phyloP scores from a whole-genome alignment of 495 filamentous ascomycete species.

The Umbilicaria muhlenbergii region DNA sequence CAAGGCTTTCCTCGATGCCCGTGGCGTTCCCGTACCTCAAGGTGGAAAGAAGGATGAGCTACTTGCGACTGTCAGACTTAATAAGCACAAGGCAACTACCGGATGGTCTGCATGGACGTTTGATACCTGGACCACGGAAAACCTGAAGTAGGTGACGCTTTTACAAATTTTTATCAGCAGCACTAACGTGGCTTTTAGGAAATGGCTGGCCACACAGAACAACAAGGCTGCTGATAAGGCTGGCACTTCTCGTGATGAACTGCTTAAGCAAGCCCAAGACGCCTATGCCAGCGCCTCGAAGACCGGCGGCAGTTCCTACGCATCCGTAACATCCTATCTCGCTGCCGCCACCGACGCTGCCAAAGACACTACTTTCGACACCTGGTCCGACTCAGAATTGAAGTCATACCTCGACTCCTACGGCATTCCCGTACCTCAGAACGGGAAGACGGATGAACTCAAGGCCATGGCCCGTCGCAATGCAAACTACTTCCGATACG shows the following conservation, averaged over 20 bases:
- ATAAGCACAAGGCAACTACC: constrained; percentile 55
- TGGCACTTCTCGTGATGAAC: constrained; percentile 53
- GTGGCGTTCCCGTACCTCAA: constrained; percentile 55
- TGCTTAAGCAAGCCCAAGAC: constrained; percentile 54
- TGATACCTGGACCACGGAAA: constrained; percentile 66
- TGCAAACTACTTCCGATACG: constrained; percentile 62
- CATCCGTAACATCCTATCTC: constrained; percentile 60
- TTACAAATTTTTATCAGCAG: constrained; percentile 1
- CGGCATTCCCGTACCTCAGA: constrained; percentile 58
- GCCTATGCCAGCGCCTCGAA: constrained; percentile 56
- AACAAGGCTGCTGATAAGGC: constrained; percentile 50
- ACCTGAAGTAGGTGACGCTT: constrained; percentile 40
- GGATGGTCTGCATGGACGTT: constrained; percentile 71
- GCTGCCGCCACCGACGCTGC: constrained; percentile 49
- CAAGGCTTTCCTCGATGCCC: constrained; percentile 51
- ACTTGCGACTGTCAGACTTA: constrained; percentile 53
- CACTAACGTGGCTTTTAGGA: constrained; percentile 24
- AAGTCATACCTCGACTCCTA: constrained; percentile 73
- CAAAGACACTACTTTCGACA: constrained; percentile 59
- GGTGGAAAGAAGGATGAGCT: constrained; percentile 65
- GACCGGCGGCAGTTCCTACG: constrained; percentile 49
- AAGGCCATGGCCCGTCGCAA: constrained; percentile 54
- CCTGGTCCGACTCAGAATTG: constrained; percentile 68
- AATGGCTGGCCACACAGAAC: constrained; percentile 53
- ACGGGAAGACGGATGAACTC: constrained; percentile 47